Evolutionary conservation across 2,329 filamentous ascomycete genomes (phyloP).

Genomic region (Albifimbria verrucaria): DNA sequence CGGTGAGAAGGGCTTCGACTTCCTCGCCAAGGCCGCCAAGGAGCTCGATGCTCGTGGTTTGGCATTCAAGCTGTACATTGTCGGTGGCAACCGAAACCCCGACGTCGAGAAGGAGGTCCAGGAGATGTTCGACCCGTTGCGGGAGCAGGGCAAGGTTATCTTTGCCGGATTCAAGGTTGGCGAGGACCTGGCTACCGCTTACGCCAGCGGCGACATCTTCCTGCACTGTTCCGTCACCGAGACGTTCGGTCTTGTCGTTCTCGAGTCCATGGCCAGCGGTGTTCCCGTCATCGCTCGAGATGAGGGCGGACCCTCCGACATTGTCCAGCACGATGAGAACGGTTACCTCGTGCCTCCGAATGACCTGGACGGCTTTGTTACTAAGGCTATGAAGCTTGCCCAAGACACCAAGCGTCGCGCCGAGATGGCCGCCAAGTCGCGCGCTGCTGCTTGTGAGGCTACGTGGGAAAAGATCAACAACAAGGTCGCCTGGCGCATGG

Average conservation of each 20-base stretch:
- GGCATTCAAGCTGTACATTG: constrained; percentile 62
- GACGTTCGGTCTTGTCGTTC: constrained; percentile 67
- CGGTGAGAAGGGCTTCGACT: constrained; percentile 69
- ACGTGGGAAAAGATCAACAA: constrained; percentile 73
- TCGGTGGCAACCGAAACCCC: constrained; percentile 64
- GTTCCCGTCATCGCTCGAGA: constrained; percentile 67
- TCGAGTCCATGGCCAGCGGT: constrained; percentile 69
- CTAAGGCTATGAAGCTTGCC: constrained; percentile 47
- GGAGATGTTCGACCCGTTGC: constrained; percentile 52
- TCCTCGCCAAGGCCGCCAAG: constrained; percentile 54
- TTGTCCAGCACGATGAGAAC: constrained; percentile 55
- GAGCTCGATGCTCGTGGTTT: constrained; percentile 53
- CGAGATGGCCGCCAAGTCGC: constrained; percentile 44
- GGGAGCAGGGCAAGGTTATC: constrained; percentile 49
- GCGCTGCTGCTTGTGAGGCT: constrained; percentile 56
- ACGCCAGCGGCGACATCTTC: constrained; percentile 67
- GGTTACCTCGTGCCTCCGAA: constrained; percentile 59
- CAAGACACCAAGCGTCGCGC: constrained; percentile 39
- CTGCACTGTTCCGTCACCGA: constrained; percentile 70
- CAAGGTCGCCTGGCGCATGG: constrained; percentile 63
- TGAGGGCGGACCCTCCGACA: constrained; percentile 67
- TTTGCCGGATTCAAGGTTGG: constrained; percentile 66
- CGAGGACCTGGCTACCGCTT: constrained; percentile 59
- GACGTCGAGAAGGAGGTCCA: constrained; percentile 60
- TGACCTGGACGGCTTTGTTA: constrained; percentile 58